Percentiles rank a stretch among this genome's conserved stretches.
phyloP scores from a whole-genome alignment of 2,329 filamentous ascomycete species.

The Rhynchosporium secalis region DNA sequence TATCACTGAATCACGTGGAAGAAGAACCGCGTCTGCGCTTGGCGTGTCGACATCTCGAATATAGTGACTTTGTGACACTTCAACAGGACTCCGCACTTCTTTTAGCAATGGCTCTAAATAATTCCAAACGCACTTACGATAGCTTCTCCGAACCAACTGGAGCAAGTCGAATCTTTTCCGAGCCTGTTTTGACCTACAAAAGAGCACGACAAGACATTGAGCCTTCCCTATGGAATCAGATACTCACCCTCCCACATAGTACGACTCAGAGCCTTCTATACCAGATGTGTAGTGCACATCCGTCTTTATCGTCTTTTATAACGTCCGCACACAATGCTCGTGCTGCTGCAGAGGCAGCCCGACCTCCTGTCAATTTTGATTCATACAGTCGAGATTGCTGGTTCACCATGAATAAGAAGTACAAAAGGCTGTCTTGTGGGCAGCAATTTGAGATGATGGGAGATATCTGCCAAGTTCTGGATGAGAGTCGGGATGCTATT shows the following conservation, averaged over 20 bases:
- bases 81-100: conserved; percentile 2
- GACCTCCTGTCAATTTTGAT: conserved; percentile 21
- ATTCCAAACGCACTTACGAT: conserved; percentile 16
- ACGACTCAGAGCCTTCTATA: conserved; percentile 17
- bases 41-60: conserved; percentile 3
- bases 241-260: conserved; percentile 14
- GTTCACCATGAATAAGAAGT: conserved; percentile 21
- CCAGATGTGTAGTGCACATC: conserved; percentile 15
- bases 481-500: conserved; percentile 17
- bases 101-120: conserved; percentile 15
- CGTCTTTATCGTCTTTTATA: conserved; percentile 9
- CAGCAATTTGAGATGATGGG: conserved; percentile 19
- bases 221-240: conserved; percentile 15
- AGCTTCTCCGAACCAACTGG: conserved; percentile 7
- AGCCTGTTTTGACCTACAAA: conserved; percentile 6
- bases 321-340: conserved; percentile 14
- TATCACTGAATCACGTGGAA: background rate
- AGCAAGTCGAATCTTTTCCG: background rate
- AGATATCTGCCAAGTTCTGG: conserved; percentile 15
- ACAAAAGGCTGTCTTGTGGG: conserved; percentile 15
- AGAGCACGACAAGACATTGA: background rate
- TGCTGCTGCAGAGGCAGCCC: conserved; percentile 17
- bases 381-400: conserved; percentile 21
- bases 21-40: background rate
- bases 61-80: background rate